Percentiles rank a stretch among this genome's conserved stretches.
These are phyloP conservation scores for Corylus heterophylla DNA, from an alignment of 306 rosid species.

Conservation along the genomic window DNA sequence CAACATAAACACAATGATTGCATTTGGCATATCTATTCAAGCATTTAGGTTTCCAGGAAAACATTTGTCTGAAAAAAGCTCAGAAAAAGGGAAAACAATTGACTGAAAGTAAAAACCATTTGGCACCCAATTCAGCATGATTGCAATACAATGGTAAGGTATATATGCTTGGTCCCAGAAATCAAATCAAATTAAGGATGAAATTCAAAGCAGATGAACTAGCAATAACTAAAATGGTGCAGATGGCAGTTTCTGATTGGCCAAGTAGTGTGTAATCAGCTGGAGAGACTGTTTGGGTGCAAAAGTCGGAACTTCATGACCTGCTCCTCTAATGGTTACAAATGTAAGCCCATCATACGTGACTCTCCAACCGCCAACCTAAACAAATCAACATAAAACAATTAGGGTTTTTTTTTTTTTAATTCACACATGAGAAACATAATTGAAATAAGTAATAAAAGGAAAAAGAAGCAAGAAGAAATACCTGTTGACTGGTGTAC, in stretches of 20 bases:
- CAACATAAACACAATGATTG: too few species aligned
- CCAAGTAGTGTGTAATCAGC: slow-evolving; percentile 36
- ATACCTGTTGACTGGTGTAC: slow-evolving; percentile 44
- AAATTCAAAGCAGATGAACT: neutral
- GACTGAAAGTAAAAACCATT: too few species aligned
- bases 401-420: neutral
- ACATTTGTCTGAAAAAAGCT: too few species aligned
- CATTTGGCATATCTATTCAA: neutral
- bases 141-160: too few species aligned
- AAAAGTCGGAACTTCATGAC: slow-evolving; percentile 47
- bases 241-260: slow-evolving; percentile 31
- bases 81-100: too few species aligned
- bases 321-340: slow-evolving; percentile 52
- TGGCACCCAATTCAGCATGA: too few species aligned
- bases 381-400: neutral
- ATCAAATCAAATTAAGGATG: too few species aligned
- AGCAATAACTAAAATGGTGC: slow-evolving; percentile 25
- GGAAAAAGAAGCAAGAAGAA: neutral
- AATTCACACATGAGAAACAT: neutral
- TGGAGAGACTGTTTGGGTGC: slow-evolving; percentile 41
- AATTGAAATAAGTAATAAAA: neutral
- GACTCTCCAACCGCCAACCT: slow-evolving; percentile 59
- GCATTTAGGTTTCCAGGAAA: too few species aligned
- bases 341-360: slow-evolving; percentile 44
- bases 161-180: neutral